A percentile compares a stretch with the other conserved stretches of the same genome.
These are phyloP conservation scores for Ajuga reptans DNA, from an alignment of 305 asterid species.

Conservation along the genomic window DNA sequence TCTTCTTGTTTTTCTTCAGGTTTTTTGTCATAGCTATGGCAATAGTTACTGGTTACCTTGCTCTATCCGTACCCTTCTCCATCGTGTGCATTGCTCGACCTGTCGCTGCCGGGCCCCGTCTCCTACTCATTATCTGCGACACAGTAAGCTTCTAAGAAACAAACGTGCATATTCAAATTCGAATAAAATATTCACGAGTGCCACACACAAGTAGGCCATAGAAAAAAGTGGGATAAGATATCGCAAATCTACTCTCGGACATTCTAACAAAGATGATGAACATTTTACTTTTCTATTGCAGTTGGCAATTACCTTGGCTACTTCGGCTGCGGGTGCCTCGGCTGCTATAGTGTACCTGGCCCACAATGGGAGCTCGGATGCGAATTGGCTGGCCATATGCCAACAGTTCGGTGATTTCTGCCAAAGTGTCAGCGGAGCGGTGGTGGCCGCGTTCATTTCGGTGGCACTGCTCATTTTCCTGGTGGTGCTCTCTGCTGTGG, in stretches of 20 bases:
- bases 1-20: slow-evolving; percentile 25
- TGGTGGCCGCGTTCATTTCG: slow-evolving; percentile 43
- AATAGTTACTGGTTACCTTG: slow-evolving; percentile 49
- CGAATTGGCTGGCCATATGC: slow-evolving; percentile 71
- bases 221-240: not conserved
- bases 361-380: slow-evolving; percentile 51
- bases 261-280: not conserved
- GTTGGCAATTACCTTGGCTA: slow-evolving; percentile 44
- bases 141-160: slow-evolving; percentile 39
- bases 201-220: not conserved
- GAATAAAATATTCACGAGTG: not conserved
- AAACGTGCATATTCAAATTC: not conserved
- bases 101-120: slow-evolving; percentile 41
- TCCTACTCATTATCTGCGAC: slow-evolving; percentile 57
- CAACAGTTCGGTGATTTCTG: slow-evolving; percentile 66
- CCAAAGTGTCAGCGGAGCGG: slow-evolving; percentile 47
- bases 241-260: not conserved
- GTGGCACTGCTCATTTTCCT: slow-evolving; percentile 42
- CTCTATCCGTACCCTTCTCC: slow-evolving; percentile 64
- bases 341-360: slow-evolving; percentile 73
- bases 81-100: slow-evolving; percentile 72
- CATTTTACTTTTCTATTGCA: slow-evolving; percentile 14
- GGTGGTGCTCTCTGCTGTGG: slow-evolving; percentile 50
- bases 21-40: slow-evolving; percentile 66
- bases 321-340: slow-evolving; percentile 48